Evolutionary conservation across 1,284 basidiomycete species (phyloP).

Genomic region (Cryptococcus hybrid): DNA sequence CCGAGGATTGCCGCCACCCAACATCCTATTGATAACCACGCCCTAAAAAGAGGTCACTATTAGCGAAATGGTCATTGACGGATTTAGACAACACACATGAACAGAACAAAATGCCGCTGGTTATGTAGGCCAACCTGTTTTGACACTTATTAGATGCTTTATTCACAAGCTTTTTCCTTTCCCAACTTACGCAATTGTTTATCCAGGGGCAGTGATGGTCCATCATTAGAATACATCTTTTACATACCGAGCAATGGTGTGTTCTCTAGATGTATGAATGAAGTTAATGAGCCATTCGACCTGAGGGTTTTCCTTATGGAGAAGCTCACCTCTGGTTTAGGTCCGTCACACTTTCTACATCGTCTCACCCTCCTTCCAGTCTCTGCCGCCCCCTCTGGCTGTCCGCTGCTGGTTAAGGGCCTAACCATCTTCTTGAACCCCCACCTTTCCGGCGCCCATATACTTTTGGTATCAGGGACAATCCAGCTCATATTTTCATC

Average conservation of each 20-base stretch:
- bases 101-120: conserved; percentile 92
- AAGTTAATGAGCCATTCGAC: background rate
- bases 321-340: conserved; percentile 77
- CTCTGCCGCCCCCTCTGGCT: conserved; percentile 5
- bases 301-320: background rate
- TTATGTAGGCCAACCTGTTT: conserved; percentile 77
- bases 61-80: background rate
- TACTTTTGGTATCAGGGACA: conserved; percentile 16
- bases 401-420: conserved; percentile 8
- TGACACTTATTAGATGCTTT: background rate
- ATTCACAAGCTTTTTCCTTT: background rate
- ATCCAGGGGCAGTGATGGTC: conserved; percentile 96
- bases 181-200: conserved; percentile 74
- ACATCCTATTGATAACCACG: conserved; percentile 66
- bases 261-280: conserved; percentile 62
- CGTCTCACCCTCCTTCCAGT: conserved; percentile 51
- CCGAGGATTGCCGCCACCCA: conserved; percentile 62
- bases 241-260: conserved; percentile 94
- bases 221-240: conserved; percentile 86
- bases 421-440: conserved; percentile 16
- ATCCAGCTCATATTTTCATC: conserved; percentile 28
- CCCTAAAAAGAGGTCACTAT: conserved; percentile 52
- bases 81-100: conserved; percentile 63
- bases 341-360: conserved; percentile 66
- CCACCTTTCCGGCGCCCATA: conserved; percentile 34